Percentiles rank a stretch among this genome's conserved stretches.
Evolutionary conservation across 106 monocot genomes (phyloP).

Genomic region (Dioscorea dumetorum): DNA sequence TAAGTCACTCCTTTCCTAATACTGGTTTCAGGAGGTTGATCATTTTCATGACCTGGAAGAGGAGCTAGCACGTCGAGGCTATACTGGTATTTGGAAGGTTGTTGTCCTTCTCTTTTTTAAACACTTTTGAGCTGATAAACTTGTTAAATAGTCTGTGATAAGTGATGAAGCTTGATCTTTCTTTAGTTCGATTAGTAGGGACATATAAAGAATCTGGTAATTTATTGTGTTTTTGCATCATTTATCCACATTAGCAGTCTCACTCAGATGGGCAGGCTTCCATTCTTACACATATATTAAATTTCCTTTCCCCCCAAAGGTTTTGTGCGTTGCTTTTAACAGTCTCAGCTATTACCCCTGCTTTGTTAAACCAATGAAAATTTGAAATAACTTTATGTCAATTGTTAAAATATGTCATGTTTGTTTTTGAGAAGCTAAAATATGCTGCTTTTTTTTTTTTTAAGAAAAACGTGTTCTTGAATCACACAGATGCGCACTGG

Average conservation of each 20-base stretch:
- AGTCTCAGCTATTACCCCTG: neutral
- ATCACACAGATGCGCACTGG: constrained; percentile 92
- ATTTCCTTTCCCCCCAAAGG: neutral
- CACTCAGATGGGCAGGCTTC: too few relatives aligned
- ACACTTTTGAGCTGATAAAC: too few relatives aligned
- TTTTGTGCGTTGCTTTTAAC: neutral
- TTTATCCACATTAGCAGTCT: too few relatives aligned
- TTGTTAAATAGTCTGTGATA: too few relatives aligned
- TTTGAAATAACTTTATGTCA: too few relatives aligned
- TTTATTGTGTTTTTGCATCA: too few relatives aligned
- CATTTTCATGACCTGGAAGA: constrained; percentile 66
- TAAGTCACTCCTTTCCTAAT: constrained; percentile 2
- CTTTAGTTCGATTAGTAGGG: too few relatives aligned
- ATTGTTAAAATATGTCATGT: neutral
- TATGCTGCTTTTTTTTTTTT: neutral
- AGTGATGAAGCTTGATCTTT: too few relatives aligned
- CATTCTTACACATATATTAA: neutral
- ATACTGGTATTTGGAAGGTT: constrained; percentile 94
- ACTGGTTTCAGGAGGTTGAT: constrained; percentile 76
- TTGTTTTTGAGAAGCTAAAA: neutral
- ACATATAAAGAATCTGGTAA: too few relatives aligned
- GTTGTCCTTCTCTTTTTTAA: too few relatives aligned
- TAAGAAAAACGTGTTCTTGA: neutral
- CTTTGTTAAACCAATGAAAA: neutral
- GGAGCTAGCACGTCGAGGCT: constrained; percentile 56